Evolutionary conservation across 1,284 basidiomycete species (phyloP).

Genomic region (Boletellus dicymbophilus): DNA sequence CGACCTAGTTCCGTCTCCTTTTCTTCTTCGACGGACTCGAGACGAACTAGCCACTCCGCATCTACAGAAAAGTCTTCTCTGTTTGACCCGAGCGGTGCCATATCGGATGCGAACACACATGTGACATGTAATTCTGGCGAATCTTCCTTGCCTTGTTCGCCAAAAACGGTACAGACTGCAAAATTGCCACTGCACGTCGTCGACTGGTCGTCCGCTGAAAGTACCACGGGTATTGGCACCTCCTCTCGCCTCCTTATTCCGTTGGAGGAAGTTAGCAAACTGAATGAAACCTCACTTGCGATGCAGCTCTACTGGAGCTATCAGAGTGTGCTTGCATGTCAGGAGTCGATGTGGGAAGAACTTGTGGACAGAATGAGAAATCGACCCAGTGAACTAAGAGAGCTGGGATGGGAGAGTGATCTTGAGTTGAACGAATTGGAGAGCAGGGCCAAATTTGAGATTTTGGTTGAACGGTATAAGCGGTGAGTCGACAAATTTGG

Average conservation of each 20-base stretch:
- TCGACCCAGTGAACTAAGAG: conserved; percentile 48
- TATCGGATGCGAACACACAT: conserved; percentile 26
- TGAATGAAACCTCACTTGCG: conserved; percentile 63
- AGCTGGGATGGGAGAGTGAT: conserved; percentile 69
- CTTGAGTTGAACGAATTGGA: conserved; percentile 55
- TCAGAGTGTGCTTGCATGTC: conserved; percentile 63
- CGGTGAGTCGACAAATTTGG: conserved; percentile 42
- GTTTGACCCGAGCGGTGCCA: conserved; percentile 25
- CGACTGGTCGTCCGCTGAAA: conserved; percentile 36
- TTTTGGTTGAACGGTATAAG: conserved; percentile 60
- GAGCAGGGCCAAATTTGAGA: conserved; percentile 62
- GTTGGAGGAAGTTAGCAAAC: conserved; percentile 42
- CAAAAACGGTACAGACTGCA: conserved; percentile 3
- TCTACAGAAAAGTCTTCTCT: conserved; percentile 34
- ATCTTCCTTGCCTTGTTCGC: conserved; percentile 19
- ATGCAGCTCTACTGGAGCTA: conserved; percentile 73
- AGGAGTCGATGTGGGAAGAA: conserved; percentile 83
- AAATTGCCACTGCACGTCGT: conserved; percentile 30
- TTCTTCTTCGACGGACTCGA: conserved; percentile 44
- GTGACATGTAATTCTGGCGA: conserved; percentile 19
- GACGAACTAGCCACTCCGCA: conserved; percentile 31
- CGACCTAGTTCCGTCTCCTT: conserved; percentile 50
- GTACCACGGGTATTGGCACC: conserved; percentile 33
- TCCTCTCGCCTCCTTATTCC: conserved; percentile 46
- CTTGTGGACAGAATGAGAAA: conserved; percentile 61